phyloP scores from a whole-genome alignment of 371 early-diverging fungal genomes.

The Apophysomyces trapeziformis region DNA sequence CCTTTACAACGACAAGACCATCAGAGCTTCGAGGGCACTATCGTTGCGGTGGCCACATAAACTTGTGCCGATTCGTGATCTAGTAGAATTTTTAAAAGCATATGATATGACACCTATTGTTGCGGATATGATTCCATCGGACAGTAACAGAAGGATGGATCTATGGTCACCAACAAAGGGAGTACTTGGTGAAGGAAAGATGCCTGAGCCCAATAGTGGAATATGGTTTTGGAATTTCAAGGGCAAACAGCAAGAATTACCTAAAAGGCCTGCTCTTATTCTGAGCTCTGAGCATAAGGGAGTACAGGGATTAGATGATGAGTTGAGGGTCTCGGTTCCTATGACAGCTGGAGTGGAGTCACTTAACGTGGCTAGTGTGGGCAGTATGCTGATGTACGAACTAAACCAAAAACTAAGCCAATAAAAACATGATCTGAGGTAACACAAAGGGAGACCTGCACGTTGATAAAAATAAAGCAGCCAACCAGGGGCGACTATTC shows the following conservation, averaged over 20 bases:
- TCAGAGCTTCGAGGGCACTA: slow-evolving; percentile 54
- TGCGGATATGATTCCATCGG: slow-evolving; percentile 55
- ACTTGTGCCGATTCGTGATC: slow-evolving; percentile 22
- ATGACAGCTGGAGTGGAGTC: slow-evolving; percentile 57
- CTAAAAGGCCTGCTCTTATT: slow-evolving; percentile 53
- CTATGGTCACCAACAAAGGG: slow-evolving; percentile 37
- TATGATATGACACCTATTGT: slow-evolving; percentile 53
- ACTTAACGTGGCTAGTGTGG: slow-evolving; percentile 59
- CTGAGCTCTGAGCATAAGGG: slow-evolving; percentile 61
- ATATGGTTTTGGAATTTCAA: slow-evolving; percentile 45
- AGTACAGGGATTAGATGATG: slow-evolving; percentile 38
- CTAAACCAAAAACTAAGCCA: slow-evolving; percentile 44
- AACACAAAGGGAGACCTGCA: slow-evolving; percentile 4
- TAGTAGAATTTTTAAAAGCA: slow-evolving; percentile 35
- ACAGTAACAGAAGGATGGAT: slow-evolving; percentile 13
- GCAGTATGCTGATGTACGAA: slow-evolving; percentile 62
- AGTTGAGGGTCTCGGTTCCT: slow-evolving; percentile 59
- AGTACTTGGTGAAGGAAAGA: slow-evolving; percentile 6
- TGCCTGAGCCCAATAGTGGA: slow-evolving; percentile 22
- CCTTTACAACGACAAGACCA: slow-evolving; percentile 56
- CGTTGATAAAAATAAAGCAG: slow-evolving; percentile 9
- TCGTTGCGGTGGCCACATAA: slow-evolving; percentile 50
- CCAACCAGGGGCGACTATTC: slow-evolving; percentile 8
- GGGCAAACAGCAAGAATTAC: slow-evolving; percentile 26
- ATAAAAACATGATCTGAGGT: not conserved